A percentile compares a stretch with the other conserved stretches of the same genome.
Evolutionary conservation across 129 eudicot genomes (phyloP).

Genomic region (Flaveria sonorensis): DNA sequence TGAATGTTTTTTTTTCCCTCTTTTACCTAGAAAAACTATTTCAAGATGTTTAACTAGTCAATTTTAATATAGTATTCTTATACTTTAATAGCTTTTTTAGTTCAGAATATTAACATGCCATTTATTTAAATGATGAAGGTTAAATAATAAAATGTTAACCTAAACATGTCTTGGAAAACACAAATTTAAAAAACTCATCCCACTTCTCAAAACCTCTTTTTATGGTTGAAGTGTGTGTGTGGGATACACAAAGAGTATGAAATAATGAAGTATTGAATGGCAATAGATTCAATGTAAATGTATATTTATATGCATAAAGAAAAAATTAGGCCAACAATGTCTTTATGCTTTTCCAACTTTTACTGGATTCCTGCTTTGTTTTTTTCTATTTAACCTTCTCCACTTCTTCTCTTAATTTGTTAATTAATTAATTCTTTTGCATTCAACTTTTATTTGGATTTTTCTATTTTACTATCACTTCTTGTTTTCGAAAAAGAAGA

Average conservation of each 20-base stretch:
- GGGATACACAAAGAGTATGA: constrained; percentile 19
- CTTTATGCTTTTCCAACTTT: constrained; percentile 50
- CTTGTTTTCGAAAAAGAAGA: neutral
- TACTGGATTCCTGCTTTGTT: constrained; percentile 65
- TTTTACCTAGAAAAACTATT: too few relatives aligned
- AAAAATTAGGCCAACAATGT: constrained; percentile 40
- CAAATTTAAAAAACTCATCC: constrained; percentile 18
- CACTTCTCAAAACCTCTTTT: constrained; percentile 46
- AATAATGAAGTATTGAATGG: constrained; percentile 24
- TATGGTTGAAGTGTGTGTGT: constrained; percentile 25
- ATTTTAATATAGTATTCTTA: too few relatives aligned
- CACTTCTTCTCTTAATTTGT: constrained; percentile 17
- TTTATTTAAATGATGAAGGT: neutral
- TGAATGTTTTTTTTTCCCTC: too few relatives aligned
- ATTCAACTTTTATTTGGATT: neutral
- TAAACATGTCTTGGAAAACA: constrained; percentile 22
- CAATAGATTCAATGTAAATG: constrained; percentile 23
- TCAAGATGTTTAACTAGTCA: too few relatives aligned
- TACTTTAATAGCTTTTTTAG: neutral
- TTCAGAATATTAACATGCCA: neutral
- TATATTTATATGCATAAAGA: constrained; percentile 22
- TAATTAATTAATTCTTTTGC: neutral
- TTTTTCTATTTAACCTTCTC: constrained; percentile 30
- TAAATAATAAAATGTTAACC: neutral
- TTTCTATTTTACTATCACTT: neutral